phyloP scores from a whole-genome alignment of 306 rosid species.

The Castanea crenata region DNA sequence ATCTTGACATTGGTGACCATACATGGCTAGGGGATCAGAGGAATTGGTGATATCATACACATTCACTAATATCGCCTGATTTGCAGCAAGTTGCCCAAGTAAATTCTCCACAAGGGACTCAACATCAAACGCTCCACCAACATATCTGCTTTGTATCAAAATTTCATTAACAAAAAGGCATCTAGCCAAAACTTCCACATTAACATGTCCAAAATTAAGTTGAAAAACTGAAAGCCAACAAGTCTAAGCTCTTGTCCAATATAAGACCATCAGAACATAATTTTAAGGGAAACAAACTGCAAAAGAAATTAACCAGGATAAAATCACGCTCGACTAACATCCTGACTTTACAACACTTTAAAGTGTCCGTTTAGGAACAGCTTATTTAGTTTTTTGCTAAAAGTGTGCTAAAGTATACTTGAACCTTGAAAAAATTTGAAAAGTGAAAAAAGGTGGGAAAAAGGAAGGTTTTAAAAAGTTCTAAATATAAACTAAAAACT shows the following conservation, averaged over 20 bases:
- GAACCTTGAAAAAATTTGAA: too few species aligned
- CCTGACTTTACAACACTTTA: background rate
- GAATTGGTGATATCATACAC: constrained; percentile 87
- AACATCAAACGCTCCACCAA: constrained; percentile 97
- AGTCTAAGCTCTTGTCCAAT: background rate
- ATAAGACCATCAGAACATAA: background rate
- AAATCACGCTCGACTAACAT: background rate
- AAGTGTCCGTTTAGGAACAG: too few species aligned
- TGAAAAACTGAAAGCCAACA: constrained; percentile 4
- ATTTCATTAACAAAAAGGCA: constrained; percentile 23
- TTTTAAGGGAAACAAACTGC: background rate
- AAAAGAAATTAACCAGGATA: background rate
- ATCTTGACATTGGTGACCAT: constrained; percentile 78
- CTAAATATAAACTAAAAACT: too few species aligned
- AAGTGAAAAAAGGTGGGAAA: too few species aligned
- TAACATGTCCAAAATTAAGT: background rate
- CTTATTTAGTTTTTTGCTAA: too few species aligned
- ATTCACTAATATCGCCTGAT: constrained; percentile 85
- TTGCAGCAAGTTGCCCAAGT: constrained; percentile 96
- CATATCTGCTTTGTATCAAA: constrained; percentile 55
- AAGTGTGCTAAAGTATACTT: too few species aligned
- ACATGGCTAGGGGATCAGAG: constrained; percentile 75
- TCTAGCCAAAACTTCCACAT: constrained; percentile 9
- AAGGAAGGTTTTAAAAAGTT: too few species aligned
- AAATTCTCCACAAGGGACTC: constrained; percentile 98